phyloP scores from a whole-genome alignment of 2,329 filamentous ascomycete genomes.

The Colletotrichum melonis region DNA sequence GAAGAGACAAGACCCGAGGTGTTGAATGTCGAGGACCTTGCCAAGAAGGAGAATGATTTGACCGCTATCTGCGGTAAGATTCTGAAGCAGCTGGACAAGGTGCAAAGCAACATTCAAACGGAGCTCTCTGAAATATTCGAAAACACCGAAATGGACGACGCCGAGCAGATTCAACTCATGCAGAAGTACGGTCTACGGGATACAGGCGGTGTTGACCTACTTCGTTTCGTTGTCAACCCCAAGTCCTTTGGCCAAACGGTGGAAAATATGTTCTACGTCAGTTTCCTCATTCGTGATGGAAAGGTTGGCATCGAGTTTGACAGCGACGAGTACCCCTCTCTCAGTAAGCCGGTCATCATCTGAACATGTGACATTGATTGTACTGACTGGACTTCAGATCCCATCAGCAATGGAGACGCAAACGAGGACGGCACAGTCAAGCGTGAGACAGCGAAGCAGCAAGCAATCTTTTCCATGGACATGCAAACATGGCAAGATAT shows the following conservation, averaged over 20 bases:
- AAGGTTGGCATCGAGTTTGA: slow-evolving; percentile 80
- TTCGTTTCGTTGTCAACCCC: slow-evolving; percentile 92
- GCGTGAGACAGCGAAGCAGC: slow-evolving; percentile 75
- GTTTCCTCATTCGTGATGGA: slow-evolving; percentile 92
- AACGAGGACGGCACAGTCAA: slow-evolving; percentile 54
- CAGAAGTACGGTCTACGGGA: slow-evolving; percentile 72
- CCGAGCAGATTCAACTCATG: slow-evolving; percentile 66
- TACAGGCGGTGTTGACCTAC: slow-evolving; percentile 79
- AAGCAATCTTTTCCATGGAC: slow-evolving; percentile 90
- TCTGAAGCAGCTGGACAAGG: slow-evolving; percentile 66
- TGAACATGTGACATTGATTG: slow-evolving; percentile 18
- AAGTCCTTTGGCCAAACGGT: slow-evolving; percentile 92
- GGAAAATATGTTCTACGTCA: slow-evolving; percentile 97
- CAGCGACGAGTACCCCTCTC: slow-evolving; percentile 77
- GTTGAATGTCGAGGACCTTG: slow-evolving; percentile 78
- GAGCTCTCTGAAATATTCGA: slow-evolving; percentile 56
- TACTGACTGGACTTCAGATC: slow-evolving; percentile 43
- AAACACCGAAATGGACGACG: slow-evolving; percentile 54
- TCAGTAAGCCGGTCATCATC: slow-evolving; percentile 69
- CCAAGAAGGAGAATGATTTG: slow-evolving; percentile 82
- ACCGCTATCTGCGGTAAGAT: slow-evolving; percentile 84
- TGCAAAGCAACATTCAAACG: slow-evolving; percentile 59
- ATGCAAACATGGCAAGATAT: slow-evolving; percentile 85
- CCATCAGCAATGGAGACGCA: slow-evolving; percentile 54
- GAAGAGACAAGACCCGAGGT: slow-evolving; percentile 83